Conservation (phyloP, 352 stramenopile genomes). For the Phytophthora quininea region DNA sequence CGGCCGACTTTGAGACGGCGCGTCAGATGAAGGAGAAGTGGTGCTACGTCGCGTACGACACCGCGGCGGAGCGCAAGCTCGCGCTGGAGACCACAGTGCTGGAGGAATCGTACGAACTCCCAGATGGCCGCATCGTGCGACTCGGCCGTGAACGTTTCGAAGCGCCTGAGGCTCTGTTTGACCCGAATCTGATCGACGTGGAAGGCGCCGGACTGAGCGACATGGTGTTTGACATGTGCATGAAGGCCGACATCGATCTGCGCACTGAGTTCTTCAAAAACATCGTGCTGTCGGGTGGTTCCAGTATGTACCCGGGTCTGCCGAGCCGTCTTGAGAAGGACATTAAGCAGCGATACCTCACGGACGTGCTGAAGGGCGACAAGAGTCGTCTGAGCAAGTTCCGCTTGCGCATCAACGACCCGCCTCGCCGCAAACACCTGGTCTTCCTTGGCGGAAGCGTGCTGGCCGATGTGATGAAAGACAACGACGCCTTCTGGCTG, state of each 20-base stretch:
- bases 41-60: slow-evolving; percentile 94
- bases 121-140: slow-evolving; percentile 96
- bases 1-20: slow-evolving; percentile 93
- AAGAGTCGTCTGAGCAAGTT: slow-evolving; percentile 92
- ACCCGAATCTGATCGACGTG: slow-evolving; percentile 96
- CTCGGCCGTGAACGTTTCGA: slow-evolving; percentile 96
- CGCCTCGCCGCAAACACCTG: slow-evolving; percentile 95
- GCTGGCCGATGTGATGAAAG: slow-evolving; percentile 94
- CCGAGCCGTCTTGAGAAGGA: slow-evolving; percentile 94
- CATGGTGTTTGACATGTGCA: slow-evolving; percentile 98
- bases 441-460: slow-evolving; percentile 95
- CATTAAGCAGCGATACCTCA: slow-evolving; percentile 69
- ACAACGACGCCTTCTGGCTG: slow-evolving; percentile 95
- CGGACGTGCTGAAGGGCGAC: slow-evolving; percentile 88
- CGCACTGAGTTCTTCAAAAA: slow-evolving; percentile 98
- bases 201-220: slow-evolving; percentile 95
- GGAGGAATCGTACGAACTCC: slow-evolving; percentile 94
- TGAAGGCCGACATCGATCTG: slow-evolving; percentile 95
- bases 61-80: slow-evolving; percentile 82
- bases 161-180: slow-evolving; percentile 96
- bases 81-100: slow-evolving; percentile 92
- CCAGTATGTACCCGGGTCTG: slow-evolving; percentile 96
- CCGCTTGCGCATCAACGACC: slow-evolving; percentile 95
- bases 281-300: slow-evolving; percentile 94
- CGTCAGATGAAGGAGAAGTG: slow-evolving; percentile 95